A percentile compares a stretch with the other conserved stretches of the same genome.
Conservation (phyloP, 345 rosid species). For the Odontarrhena argentea region DNA sequence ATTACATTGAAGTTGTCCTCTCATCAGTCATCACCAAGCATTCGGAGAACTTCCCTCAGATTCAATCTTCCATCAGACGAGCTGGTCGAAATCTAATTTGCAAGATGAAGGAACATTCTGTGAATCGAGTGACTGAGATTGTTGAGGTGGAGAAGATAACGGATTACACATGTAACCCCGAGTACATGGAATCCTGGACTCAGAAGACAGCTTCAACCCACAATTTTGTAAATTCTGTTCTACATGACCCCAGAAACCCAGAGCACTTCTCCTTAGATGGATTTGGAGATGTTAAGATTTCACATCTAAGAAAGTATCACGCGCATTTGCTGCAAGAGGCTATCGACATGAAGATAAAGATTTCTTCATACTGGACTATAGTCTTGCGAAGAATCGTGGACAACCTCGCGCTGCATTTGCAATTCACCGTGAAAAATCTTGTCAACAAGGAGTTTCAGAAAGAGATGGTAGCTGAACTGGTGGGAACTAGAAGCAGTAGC, state of each 20-base stretch:
- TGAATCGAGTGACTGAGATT: not conserved
- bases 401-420: conserved; percentile 38
- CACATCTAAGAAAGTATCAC: not conserved
- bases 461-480: conserved; percentile 22
- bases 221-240: not conserved
- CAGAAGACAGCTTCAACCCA: not conserved
- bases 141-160: conserved; percentile 17
- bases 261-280: not conserved
- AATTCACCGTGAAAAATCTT: conserved; percentile 18
- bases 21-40: not conserved
- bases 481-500: not conserved
- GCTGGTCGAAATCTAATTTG: conserved; percentile 3
- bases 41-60: conserved; percentile 24
- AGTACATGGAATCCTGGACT: not conserved
- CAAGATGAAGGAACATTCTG: not conserved
- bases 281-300: not conserved
- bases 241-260: not conserved
- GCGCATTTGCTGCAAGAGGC: conserved; percentile 22
- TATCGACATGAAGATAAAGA: conserved; percentile 36
- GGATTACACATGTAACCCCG: conserved; percentile 22
- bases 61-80: not conserved
- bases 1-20: conserved; percentile 25
- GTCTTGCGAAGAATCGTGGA: conserved; percentile 39
- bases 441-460: conserved; percentile 28
- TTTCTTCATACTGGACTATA: conserved; percentile 39